A percentile compares a stretch with the other conserved stretches of the same genome.
These are phyloP conservation scores for Papiliotrema fonsecae DNA, from an alignment of 1,284 basidiomycete genomes.

Conservation along the genomic window DNA sequence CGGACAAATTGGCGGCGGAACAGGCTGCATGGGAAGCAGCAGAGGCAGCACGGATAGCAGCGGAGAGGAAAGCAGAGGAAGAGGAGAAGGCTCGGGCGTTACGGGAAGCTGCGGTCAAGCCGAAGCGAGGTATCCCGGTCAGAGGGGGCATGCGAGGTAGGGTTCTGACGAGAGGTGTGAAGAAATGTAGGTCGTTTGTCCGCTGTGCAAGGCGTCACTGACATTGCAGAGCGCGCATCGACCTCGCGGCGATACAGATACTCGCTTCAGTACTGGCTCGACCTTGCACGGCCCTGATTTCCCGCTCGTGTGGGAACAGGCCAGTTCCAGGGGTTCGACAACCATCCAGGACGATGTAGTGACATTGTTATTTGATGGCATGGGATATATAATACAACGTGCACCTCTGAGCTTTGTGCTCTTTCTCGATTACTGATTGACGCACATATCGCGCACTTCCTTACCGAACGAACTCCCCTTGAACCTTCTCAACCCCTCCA, in stretches of 20 bases:
- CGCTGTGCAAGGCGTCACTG: too few species aligned
- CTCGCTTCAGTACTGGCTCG: slow-evolving; percentile 24
- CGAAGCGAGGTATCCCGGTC: slow-evolving; percentile 9
- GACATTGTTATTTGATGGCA: too few species aligned
- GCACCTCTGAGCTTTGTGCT: not conserved
- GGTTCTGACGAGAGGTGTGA: slow-evolving; percentile 6
- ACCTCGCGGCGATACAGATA: slow-evolving; percentile 12
- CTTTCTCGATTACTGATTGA: slow-evolving; percentile 24
- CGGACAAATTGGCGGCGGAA: too few species aligned
- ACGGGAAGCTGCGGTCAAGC: slow-evolving; percentile 3
- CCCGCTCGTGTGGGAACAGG: too few species aligned
- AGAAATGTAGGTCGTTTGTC: slow-evolving; percentile 13
- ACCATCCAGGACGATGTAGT: too few species aligned
- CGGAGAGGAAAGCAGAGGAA: slow-evolving; percentile 15
- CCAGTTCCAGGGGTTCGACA: too few species aligned
- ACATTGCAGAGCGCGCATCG: not conserved
- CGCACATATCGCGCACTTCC: slow-evolving; percentile 37
- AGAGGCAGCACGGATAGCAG: slow-evolving; percentile 14
- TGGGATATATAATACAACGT: not conserved
- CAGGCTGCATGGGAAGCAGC: slow-evolving; percentile 27
- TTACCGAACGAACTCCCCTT: slow-evolving; percentile 27
- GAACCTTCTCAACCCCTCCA: slow-evolving; percentile 37
- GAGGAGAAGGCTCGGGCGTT: slow-evolving; percentile 12
- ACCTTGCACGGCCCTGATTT: slow-evolving; percentile 31
- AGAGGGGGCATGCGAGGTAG: slow-evolving; percentile 8